A percentile compares a stretch with the other conserved stretches of the same genome.
These are phyloP conservation scores for Pseudocercospora vitis DNA, from an alignment of 2,329 filamentous ascomycete genomes.

Conservation along the genomic window DNA sequence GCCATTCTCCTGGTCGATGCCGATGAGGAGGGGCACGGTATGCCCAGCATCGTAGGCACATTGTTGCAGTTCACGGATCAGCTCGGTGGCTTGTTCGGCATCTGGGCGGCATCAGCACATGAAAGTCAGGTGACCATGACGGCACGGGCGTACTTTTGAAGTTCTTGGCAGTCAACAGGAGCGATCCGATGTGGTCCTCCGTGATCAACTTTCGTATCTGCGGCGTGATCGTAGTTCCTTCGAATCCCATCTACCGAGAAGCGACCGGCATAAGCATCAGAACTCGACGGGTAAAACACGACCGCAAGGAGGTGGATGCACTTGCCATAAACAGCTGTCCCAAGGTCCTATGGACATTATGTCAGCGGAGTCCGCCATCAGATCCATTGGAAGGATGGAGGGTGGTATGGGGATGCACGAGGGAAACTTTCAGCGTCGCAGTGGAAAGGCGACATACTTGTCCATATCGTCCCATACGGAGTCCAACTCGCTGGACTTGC, in stretches of 20 bases:
- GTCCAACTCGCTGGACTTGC: conserved; percentile 42
- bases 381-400: too few species aligned
- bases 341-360: conserved; percentile 46
- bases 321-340: conserved; percentile 42
- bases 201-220: conserved; percentile 79
- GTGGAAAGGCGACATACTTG: conserved; percentile 60
- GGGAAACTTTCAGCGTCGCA: too few species aligned
- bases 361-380: conserved; percentile 39
- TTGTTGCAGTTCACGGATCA: conserved; percentile 88
- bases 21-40: conserved; percentile 83
- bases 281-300: conserved; percentile 11
- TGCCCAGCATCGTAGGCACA: conserved; percentile 90
- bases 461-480: conserved; percentile 70
- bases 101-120: conserved; percentile 56
- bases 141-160: conserved; percentile 65
- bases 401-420: too few species aligned
- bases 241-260: conserved; percentile 70
- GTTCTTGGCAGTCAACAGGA: conserved; percentile 81
- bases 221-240: conserved; percentile 78
- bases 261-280: conserved; percentile 24
- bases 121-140: not conserved
- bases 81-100: conserved; percentile 80
- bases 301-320: too few species aligned
- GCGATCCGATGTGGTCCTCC: conserved; percentile 82
- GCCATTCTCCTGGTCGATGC: conserved; percentile 95